Conservation (phyloP, 2,329 filamentous ascomycete genomes). For the Beauveria medogensis region DNA sequence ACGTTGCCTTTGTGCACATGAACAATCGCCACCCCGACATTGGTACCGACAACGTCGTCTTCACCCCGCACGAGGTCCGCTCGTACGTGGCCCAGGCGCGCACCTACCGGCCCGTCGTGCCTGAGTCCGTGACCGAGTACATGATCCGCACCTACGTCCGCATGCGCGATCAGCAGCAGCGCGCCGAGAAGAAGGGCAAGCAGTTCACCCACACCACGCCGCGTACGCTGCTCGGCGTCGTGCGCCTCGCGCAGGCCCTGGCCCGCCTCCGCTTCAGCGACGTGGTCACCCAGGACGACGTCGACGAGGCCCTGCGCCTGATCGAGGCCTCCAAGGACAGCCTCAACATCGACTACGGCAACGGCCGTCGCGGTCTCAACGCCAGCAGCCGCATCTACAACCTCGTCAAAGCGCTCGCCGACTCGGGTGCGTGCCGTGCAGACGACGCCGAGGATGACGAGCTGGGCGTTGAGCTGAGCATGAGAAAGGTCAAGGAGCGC, state of each 20-base stretch:
- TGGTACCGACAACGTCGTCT: conserved; percentile 56
- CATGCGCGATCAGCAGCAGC: conserved; percentile 84
- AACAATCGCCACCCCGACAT: conserved; percentile 84
- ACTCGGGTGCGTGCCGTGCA: conserved; percentile 75
- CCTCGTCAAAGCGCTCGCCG: conserved; percentile 79
- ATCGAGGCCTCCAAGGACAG: conserved; percentile 91
- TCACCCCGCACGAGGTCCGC: conserved; percentile 86
- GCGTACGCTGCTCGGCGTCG: conserved; percentile 83
- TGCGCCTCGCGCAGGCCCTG: conserved; percentile 88
- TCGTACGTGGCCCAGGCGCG: conserved; percentile 93
- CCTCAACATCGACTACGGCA: conserved; percentile 62
- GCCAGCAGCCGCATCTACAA: conserved; percentile 90
- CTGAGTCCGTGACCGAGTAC: conserved; percentile 83
- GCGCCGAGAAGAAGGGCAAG: conserved; percentile 82
- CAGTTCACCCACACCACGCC: conserved; percentile 92
- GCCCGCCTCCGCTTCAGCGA: conserved; percentile 85
- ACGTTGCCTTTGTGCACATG: conserved; percentile 97
- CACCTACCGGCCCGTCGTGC: conserved; percentile 79
- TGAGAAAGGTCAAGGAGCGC: conserved; percentile 81
- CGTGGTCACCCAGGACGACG: conserved; percentile 80
- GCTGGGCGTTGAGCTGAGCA: conserved; percentile 61
- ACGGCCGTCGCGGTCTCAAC: conserved; percentile 60
- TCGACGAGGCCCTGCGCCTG: conserved; percentile 87
- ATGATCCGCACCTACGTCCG: conserved; percentile 95
- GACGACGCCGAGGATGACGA: conserved; percentile 51